These are phyloP conservation scores for Warburgia ugandensis DNA, from an alignment of 164 flowering plant genomes.

Conservation along the genomic window DNA sequence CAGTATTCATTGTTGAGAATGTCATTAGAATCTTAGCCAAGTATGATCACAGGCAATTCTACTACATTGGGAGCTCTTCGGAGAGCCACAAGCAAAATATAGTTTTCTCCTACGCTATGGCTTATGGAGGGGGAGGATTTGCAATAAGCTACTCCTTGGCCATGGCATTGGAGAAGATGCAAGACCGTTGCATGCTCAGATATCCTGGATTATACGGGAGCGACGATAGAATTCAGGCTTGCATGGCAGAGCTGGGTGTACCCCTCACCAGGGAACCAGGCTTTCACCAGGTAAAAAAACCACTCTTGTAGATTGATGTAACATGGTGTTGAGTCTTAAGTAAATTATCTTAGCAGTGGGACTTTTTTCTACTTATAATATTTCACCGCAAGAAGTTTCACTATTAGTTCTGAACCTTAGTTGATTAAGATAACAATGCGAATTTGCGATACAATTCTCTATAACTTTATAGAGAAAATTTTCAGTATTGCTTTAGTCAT, in stretches of 20 bases:
- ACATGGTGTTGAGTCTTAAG: too few species aligned
- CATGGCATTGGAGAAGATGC: constrained; percentile 37
- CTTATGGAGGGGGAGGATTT: constrained; percentile 72
- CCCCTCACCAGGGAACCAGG: constrained; percentile 66
- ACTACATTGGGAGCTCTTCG: constrained; percentile 56
- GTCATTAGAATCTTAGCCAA: constrained; percentile 42
- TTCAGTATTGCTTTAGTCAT: too few species aligned
- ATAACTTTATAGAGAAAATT: too few species aligned
- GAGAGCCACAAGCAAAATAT: constrained; percentile 62
- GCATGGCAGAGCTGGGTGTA: constrained; percentile 80
- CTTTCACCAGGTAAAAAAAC: constrained; percentile 28
- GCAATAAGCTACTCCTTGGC: constrained; percentile 63
- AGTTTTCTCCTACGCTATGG: constrained; percentile 48
- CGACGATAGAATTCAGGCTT: constrained; percentile 66
- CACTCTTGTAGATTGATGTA: too few species aligned
- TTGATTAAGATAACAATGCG: too few species aligned
- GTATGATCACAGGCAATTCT: constrained; percentile 49
- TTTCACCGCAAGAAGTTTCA: too few species aligned
- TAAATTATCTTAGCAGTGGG: too few species aligned
- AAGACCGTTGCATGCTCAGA: constrained; percentile 47
- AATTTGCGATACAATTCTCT: too few species aligned
- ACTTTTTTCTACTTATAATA: too few species aligned
- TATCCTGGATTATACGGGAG: constrained; percentile 57
- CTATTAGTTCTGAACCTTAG: too few species aligned
- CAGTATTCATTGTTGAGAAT: constrained; percentile 52